These are phyloP conservation scores for Secale cereale DNA, from an alignment of 176 grass and related monocot species.

Conservation along the genomic window DNA sequence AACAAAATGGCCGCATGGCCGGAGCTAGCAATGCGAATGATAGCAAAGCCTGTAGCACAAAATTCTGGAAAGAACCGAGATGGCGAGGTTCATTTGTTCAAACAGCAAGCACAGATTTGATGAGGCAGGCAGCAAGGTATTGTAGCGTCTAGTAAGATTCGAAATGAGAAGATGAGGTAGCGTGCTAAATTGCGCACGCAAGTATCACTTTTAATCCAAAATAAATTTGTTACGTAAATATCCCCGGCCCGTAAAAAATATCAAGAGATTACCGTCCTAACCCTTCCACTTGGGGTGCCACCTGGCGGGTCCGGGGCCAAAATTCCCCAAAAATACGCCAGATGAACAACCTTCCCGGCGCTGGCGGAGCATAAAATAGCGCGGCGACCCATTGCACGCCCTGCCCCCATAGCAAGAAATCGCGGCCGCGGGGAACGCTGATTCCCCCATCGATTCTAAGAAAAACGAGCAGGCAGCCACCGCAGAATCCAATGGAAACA, in stretches of 20 bases:
- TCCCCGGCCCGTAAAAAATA: background rate
- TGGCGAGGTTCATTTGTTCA: background rate
- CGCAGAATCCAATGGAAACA: background rate
- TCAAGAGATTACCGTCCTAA: background rate
- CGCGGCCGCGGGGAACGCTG: background rate
- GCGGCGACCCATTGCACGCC: background rate
- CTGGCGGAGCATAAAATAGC: conserved; percentile 45
- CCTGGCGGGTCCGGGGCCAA: background rate
- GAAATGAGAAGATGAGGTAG: background rate
- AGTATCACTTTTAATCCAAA: background rate
- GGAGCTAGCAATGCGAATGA: background rate
- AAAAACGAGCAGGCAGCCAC: background rate
- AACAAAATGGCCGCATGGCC: background rate
- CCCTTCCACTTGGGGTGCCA: background rate
- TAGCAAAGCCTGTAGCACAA: background rate
- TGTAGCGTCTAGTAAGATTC: background rate
- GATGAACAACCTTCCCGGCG: background rate
- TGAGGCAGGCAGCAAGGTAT: background rate
- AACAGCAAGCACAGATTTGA: background rate
- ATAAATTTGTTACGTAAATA: background rate
- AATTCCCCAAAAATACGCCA: conserved; percentile 10
- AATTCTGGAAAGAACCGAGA: background rate
- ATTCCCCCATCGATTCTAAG: background rate
- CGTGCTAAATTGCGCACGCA: background rate
- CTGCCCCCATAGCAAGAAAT: background rate